Base-by-base conservation (phyloP, 2,329 filamentous ascomycete species). In the Epichloe hybrida region DNA sequence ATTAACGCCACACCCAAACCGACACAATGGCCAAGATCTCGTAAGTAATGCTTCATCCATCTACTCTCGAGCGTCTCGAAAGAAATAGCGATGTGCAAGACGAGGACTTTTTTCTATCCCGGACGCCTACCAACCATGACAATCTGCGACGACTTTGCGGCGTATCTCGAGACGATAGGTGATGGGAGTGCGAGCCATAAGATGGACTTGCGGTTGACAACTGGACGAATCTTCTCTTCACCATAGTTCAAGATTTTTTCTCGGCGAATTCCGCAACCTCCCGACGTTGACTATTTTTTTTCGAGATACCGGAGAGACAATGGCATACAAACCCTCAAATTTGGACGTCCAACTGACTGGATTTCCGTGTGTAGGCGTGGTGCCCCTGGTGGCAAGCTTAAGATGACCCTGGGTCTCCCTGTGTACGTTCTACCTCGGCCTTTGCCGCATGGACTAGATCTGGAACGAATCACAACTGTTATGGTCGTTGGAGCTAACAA, bases 401-500 rank as follows among this genome's bases (percentile, higher is more conserved):
- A 95, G 87, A 98, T 98, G 93, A 96, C 93, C 74, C 88, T 98
- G 76, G 93, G 88, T 96, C 89, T 98, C 69, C 93, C 93, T 77
- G 89, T 95, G 90, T 96, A 95, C 74, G 89, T 68, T 58, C 40
- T 37, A 23, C 20, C 21, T 39, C 47, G 44, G 40, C 7, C 40
- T 31, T 17, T 17, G 37, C 35, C 13, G 17, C 36, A 48, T 48
- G 48, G 46, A 52, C 50, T 48, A 49, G 52, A 52, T 37, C 36
- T 12, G 34, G 17, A 13, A 52, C 46, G 46, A 37, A 46, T 8
- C 7, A 47, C 35, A 50, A 38, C 23, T 34, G 13, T 13, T 23
- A 20, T 21, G 36, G 46, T 21, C 21, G 13, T 43, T 12, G 21
- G 21, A 46, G 15, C 46, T 21, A 50, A 50, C 43, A 36, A 41